A percentile compares a stretch with the other conserved stretches of the same genome.
phyloP scores from a whole-genome alignment of 306 rosid genomes.

The Vigna angularis region DNA sequence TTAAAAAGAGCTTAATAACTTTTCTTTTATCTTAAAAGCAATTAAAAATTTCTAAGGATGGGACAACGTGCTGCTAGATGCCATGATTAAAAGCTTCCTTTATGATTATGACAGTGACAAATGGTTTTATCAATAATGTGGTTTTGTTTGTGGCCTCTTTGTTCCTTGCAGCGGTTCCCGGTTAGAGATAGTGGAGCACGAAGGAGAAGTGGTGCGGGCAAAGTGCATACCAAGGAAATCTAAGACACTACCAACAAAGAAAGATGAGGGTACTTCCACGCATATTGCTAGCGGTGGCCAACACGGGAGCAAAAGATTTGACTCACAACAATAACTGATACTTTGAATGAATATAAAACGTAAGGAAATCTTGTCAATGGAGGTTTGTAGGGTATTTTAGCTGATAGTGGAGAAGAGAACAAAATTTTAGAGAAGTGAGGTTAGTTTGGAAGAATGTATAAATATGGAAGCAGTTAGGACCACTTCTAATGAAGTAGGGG shows the following conservation, averaged over 20 bases:
- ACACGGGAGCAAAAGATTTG: slow-evolving; percentile 68
- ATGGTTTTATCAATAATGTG: slow-evolving; percentile 7
- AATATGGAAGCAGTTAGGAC: slow-evolving; percentile 45
- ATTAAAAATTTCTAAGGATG: not conserved
- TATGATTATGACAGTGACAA: slow-evolving; percentile 1
- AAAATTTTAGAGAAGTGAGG: slow-evolving; percentile 16
- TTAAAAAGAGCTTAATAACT: not conserved
- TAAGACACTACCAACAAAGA: slow-evolving; percentile 58
- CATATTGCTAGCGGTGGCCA: slow-evolving; percentile 43
- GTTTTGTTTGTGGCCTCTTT: slow-evolving; percentile 26
- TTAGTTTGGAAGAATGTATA: slow-evolving; percentile 18
- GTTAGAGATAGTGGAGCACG: slow-evolving; percentile 65
- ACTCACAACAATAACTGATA: slow-evolving; percentile 30
- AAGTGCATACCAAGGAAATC: slow-evolving; percentile 93
- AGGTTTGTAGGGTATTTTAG: slow-evolving; percentile 28
- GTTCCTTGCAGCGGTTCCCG: slow-evolving; percentile 65
- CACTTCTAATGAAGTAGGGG: slow-evolving; percentile 36
- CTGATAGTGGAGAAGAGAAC: slow-evolving; percentile 27
- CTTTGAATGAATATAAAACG: not conserved
- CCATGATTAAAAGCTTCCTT: slow-evolving; percentile 1
- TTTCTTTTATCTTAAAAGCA: not conserved
- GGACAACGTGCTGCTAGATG: not conserved
- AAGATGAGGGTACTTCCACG: slow-evolving; percentile 50
- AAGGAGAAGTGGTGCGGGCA: slow-evolving; percentile 62
- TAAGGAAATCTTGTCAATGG: slow-evolving; percentile 27